A percentile compares a stretch with the other conserved stretches of the same genome.
Evolutionary conservation across 2,329 filamentous ascomycete genomes (phyloP).

Genomic region (Paradendryphiella salina): DNA sequence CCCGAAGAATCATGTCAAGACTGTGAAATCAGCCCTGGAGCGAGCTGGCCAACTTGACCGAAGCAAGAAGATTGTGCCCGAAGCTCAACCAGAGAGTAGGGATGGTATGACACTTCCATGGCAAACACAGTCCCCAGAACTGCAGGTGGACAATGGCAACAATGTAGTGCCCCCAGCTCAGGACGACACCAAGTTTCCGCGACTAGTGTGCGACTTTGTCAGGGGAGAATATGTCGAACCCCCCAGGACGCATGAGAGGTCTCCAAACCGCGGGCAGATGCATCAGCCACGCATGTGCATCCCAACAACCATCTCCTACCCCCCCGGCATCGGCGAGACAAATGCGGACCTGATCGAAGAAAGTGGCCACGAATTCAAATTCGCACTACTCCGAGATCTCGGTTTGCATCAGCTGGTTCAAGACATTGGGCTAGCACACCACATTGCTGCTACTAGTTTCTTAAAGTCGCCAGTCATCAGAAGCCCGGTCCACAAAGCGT

Average conservation of each 20-base stretch:
- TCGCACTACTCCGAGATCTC: slow-evolving; percentile 12
- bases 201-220: slow-evolving; percentile 1
- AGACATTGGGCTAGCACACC: slow-evolving; percentile 20
- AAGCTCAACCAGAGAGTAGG: background rate
- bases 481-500: slow-evolving; percentile 31
- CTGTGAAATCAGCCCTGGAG: slow-evolving; percentile 47
- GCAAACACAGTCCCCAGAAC: no score
- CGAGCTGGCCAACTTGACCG: slow-evolving; percentile 31
- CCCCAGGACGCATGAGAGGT: background rate
- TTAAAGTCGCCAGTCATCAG: background rate
- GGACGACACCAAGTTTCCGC: background rate
- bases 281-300: slow-evolving; percentile 25
- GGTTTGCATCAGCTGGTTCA: slow-evolving; percentile 12
- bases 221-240: background rate
- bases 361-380: background rate
- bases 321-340: background rate
- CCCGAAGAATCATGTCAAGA: slow-evolving; percentile 43
- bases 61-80: slow-evolving; percentile 33
- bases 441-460: background rate
- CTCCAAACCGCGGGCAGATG: background rate
- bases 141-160: no score
- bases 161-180: background rate
- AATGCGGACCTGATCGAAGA: background rate
- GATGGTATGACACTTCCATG: no score
- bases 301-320: slow-evolving; percentile 19